phyloP scores from a whole-genome alignment of 805 yeast species.

The Zygoascus flipseniorum region DNA sequence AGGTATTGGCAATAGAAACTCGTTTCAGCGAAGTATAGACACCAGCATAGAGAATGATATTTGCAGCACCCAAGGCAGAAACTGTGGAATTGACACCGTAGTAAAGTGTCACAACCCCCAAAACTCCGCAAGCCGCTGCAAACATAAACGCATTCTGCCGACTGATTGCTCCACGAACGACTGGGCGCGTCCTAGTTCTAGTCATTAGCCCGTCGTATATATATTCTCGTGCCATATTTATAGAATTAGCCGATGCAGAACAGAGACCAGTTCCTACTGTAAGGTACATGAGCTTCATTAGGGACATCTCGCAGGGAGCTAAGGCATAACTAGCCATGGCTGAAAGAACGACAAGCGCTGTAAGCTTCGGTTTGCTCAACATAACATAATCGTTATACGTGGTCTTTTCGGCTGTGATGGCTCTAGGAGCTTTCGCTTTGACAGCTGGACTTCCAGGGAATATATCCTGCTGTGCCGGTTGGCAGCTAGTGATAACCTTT shows the following conservation, averaged over 20 bases:
- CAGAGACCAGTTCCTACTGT: constrained; percentile 81
- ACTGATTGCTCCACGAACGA: constrained; percentile 71
- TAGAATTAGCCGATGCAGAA: constrained; percentile 93
- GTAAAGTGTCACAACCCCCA: constrained; percentile 62
- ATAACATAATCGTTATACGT: constrained; percentile 43
- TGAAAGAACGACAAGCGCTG: constrained; percentile 80
- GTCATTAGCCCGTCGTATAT: constrained; percentile 80
- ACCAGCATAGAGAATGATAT: constrained; percentile 82
- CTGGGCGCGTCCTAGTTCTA: constrained; percentile 82
- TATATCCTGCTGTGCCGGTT: constrained; percentile 4
- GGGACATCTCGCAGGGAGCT: constrained; percentile 73
- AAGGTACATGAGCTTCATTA: constrained; percentile 59
- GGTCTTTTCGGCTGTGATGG: neutral
- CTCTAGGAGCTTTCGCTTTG: neutral
- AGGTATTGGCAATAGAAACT: constrained; percentile 76
- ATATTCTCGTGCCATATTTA: constrained; percentile 95
- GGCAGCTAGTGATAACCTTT: constrained; percentile 14
- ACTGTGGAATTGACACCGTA: constrained; percentile 83
- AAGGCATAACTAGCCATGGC: constrained; percentile 91
- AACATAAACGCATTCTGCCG: constrained; percentile 71
- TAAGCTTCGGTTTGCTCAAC: constrained; percentile 83
- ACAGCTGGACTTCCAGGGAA: neutral
- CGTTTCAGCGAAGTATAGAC: constrained; percentile 85
- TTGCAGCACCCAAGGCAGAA: constrained; percentile 67
- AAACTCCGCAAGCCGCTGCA: constrained; percentile 63